phyloP scores from a whole-genome alignment of 257 asterid species.

The Perilla frutescens region DNA sequence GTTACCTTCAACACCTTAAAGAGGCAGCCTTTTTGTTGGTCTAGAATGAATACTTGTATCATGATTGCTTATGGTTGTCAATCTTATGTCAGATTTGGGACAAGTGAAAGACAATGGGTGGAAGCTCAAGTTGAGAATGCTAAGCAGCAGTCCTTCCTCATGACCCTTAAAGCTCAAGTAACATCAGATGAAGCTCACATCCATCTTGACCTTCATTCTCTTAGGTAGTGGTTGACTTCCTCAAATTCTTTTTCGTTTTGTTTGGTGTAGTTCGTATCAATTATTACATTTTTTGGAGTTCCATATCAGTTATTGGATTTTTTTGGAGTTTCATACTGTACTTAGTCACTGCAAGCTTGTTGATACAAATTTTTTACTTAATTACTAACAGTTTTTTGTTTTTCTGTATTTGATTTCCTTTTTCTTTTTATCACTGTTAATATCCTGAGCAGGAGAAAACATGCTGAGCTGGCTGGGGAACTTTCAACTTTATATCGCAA shows the following conservation, averaged over 20 bases:
- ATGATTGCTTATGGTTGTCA: constrained; percentile 35
- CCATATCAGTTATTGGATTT: not conserved
- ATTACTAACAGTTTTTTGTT: not conserved
- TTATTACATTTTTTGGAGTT: not conserved
- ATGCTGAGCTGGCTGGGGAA: constrained; percentile 93
- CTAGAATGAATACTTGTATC: constrained; percentile 24
- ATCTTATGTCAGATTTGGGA: constrained; percentile 77
- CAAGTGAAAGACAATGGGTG: constrained; percentile 98
- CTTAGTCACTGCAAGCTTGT: constrained; percentile 21
- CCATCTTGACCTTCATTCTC: constrained; percentile 98
- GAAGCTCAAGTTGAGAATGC: constrained; percentile 99
- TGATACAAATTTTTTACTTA: constrained; percentile 27
- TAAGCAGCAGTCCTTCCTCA: constrained; percentile 90
- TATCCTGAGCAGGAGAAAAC: constrained; percentile 85
- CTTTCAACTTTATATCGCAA: constrained; percentile 79
- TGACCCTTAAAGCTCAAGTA: constrained; percentile 91
- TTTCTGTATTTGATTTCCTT: constrained; percentile 21
- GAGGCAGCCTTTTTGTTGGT: not conserved
- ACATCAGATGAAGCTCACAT: constrained; percentile 98
- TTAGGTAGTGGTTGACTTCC: constrained; percentile 56
- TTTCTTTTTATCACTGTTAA: not conserved
- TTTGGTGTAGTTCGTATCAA: not conserved
- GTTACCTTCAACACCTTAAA: constrained; percentile 13
- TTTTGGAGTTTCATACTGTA: not conserved
- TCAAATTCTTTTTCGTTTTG: constrained; percentile 6